These are phyloP conservation scores for Aureobasidium sp. DNA, from an alignment of 2,329 filamentous ascomycete species.

Conservation along the genomic window DNA sequence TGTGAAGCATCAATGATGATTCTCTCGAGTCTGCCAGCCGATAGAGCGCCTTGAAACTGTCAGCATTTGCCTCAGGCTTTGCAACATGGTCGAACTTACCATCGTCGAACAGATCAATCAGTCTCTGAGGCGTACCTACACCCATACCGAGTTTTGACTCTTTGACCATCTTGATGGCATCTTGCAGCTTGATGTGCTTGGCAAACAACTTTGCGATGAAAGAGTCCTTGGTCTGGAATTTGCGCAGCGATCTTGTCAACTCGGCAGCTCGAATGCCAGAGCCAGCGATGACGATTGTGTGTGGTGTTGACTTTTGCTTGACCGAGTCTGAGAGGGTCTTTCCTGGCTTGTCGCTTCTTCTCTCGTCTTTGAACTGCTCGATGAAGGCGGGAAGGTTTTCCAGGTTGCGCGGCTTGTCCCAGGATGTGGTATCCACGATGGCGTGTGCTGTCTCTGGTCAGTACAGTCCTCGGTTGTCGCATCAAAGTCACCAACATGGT, in stretches of 20 bases:
- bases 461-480: not conserved
- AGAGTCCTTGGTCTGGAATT: slow-evolving; percentile 71
- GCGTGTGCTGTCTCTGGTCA: not conserved
- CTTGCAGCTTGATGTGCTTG: slow-evolving; percentile 93
- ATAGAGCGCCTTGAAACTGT: slow-evolving; percentile 55
- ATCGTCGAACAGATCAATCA: slow-evolving; percentile 75
- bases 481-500: slow-evolving; percentile 51
- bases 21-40: slow-evolving; percentile 62
- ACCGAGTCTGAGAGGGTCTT: slow-evolving; percentile 54
- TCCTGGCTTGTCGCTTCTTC: slow-evolving; percentile 8
- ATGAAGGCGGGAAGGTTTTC: slow-evolving; percentile 74
- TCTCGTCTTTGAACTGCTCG: slow-evolving; percentile 40
- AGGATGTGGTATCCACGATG: slow-evolving; percentile 75
- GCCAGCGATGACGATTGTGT: slow-evolving; percentile 81
- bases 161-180: slow-evolving; percentile 71
- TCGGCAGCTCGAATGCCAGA: slow-evolving; percentile 84
- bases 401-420: slow-evolving; percentile 57
- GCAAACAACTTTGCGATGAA: slow-evolving; percentile 89
- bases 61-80: slow-evolving; percentile 12
- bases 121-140: slow-evolving; percentile 78
- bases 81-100: slow-evolving; percentile 44
- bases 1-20: slow-evolving; percentile 87
- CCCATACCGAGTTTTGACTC: slow-evolving; percentile 68
- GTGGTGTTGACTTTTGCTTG: slow-evolving; percentile 57
- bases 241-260: slow-evolving; percentile 66